Evolutionary conservation across 2,329 filamentous ascomycete species (phyloP).

Genomic region (Calonectria pseudoturangicola): DNA sequence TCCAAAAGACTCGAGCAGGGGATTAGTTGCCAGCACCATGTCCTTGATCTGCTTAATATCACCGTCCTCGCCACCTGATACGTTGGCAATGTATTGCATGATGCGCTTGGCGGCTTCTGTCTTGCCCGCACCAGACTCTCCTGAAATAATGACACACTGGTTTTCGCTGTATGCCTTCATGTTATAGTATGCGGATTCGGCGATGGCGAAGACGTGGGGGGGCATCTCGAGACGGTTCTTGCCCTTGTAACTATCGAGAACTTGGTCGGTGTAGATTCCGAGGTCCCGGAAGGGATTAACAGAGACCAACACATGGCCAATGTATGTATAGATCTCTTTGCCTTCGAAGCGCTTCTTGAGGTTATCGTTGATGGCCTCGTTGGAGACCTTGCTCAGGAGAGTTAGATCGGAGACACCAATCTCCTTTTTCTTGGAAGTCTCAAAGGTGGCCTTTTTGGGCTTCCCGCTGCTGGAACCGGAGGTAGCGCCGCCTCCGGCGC

Average conservation of each 20-base stretch:
- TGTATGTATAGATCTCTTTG: constrained; percentile 99
- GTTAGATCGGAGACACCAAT: constrained; percentile 98
- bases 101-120: constrained; percentile 98
- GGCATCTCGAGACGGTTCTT: constrained; percentile 97
- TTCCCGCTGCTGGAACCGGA: constrained; percentile 70
- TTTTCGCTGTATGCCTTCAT: constrained; percentile 99
- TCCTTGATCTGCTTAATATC: constrained; percentile 98
- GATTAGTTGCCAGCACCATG: constrained; percentile 99
- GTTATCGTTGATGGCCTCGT: constrained; percentile 99
- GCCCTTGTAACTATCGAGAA: constrained; percentile 94
- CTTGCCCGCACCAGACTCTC: constrained; percentile 98
- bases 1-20: constrained; percentile 96
- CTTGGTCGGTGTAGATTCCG: constrained; percentile 97
- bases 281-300: constrained; percentile 98
- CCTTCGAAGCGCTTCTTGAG: constrained; percentile 98
- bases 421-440: constrained; percentile 98
- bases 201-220: constrained; percentile 97
- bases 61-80: constrained; percentile 88
- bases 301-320: constrained; percentile 98
- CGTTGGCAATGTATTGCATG: constrained; percentile 99
- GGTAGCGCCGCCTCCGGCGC: constrained; percentile 61
- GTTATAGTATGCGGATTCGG: constrained; percentile 98
- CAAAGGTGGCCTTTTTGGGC: constrained; percentile 96
- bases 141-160: constrained; percentile 99
- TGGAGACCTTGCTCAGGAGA: constrained; percentile 97